Conservation (phyloP, 768 basidiomycete species). For the Boletellus emodensis region DNA sequence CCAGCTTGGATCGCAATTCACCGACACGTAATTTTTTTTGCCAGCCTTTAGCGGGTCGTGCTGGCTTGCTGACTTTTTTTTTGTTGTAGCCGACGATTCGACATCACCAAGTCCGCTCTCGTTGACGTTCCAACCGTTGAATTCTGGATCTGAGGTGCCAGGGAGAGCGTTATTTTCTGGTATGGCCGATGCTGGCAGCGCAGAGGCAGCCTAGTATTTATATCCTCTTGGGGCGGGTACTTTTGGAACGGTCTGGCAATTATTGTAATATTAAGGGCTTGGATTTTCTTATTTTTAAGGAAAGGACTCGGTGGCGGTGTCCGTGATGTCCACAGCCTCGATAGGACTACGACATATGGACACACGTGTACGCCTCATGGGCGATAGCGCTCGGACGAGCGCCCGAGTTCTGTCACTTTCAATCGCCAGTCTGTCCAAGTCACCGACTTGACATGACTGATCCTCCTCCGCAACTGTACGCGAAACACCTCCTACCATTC, state of each 20-base stretch:
- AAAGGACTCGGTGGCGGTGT: no score
- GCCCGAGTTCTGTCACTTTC: no score
- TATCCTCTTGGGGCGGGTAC: background rate
- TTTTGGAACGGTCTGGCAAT: no score
- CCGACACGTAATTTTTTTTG: background rate
- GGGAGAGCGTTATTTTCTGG: no score
- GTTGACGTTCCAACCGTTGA: background rate
- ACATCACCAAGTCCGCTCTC: background rate
- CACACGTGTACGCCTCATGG: no score
- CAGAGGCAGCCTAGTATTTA: background rate
- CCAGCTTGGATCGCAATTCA: background rate
- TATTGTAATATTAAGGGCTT: no score
- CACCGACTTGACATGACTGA: background rate
- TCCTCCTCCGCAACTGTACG: constrained; percentile 13
- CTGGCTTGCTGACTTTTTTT: background rate
- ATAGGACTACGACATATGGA: no score
- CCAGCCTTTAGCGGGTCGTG: no score
- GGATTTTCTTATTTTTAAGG: no score
- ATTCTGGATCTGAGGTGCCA: background rate
- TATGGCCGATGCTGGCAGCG: background rate
- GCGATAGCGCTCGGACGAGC: no score
- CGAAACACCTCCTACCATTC: constrained; percentile 5
- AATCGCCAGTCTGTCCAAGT: no score
- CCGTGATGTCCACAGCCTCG: no score
- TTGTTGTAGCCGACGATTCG: background rate